Evolutionary conservation across 306 rosid species (phyloP), one percentile per base, ranked within the genome.

Genomic region (Cyclanthera cordifolia): DNA sequence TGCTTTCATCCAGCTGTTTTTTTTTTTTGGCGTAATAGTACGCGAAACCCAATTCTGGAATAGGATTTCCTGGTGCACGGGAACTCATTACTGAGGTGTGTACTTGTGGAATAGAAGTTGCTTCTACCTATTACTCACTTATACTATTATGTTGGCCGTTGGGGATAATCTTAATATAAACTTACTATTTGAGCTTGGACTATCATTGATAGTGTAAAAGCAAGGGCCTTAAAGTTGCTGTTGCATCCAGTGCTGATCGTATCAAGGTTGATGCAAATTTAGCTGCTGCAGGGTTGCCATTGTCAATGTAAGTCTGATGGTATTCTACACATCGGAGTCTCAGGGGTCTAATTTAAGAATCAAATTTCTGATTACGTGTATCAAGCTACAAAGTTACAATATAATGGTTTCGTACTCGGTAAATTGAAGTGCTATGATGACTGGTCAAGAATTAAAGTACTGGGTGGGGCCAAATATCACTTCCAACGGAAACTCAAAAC

Each of bases 201-300:
- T 3, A 55, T 34, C 47, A 66, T 14, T 71, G 60, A 75, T 85
- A 93, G 98, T 93, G 98, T 74, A 93, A 83, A 79, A 83, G 76
- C 77, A 80, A 87, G 80, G 98, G 95, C 72, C 95, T 93, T 75
- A 93, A 93, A 83, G 98, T 93, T 76, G 96, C 95, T 77, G 98
- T 93, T 79, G 98, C 98, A 34, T 93, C 98, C 50, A 93, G 98
- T 71, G 98, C 96, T 82, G 98, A 93, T 82, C 90, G 89, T 32
- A 83, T 93, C 82, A 93, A 93, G 91, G 95, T 93, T 76, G 92
- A 89, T 76, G 98, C 94, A 70, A 93, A 93, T 86, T 82, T 93
- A 71, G 88, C 91, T 70, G 96, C 98, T 25, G 94, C 96, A 25
- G 88, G 86, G 67, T 78, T 93, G 75, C 95, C 98, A 43, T 23